Base-by-base conservation (phyloP, 2,329 filamentous ascomycete species). In the Talaromyces sp. region DNA sequence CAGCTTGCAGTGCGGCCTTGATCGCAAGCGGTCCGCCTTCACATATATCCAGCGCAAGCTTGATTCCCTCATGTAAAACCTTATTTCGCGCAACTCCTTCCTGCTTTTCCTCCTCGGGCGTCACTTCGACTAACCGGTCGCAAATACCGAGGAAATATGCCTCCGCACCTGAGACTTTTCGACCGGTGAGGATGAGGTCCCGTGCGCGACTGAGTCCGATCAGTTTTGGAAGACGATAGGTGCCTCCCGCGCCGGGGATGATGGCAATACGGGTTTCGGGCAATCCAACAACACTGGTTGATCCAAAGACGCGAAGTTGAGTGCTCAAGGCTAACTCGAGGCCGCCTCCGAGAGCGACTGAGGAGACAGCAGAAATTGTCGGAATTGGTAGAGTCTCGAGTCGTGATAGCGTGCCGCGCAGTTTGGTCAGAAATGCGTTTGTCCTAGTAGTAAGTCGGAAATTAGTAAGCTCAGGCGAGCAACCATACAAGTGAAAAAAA, bases 201-300 rank as follows among this genome's bases (percentile, higher is more conserved):
- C 93, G 85, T n/a, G 95, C 95, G 63, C 93, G 88, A 31, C 85
- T 83, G 27, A 90, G 80, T 5, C 95, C 95, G 69, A 99, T 89
- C 22, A 99, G 79, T 9, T 85, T 86, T 1, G 93, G 92, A 0
- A 99, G 87, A 10, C 95, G 89, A 78, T 92, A 92, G 0, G 94
- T 98, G 66, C 94, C 95, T 50, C 95, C 95, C 2, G 94, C 95
- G 66, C 95, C 95, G 3, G 95, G 95, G 69, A 99, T 90, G 75
- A 99, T 99, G 64, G 90, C 95, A 2, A 99, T 85, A 2, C 93
- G 86, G 1, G 95, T 98, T 77, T 99, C 95, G 1, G 95, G 95
- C 5, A 98, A 86, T 0, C 88, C 93, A 63, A 99, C 87, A 27
- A 84, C 81, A 16, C 92, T 90, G 39, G 89, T 90, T 45, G 91